Conservation (phyloP, 2,329 filamentous ascomycete genomes). For the Alternaria triticina region DNA sequence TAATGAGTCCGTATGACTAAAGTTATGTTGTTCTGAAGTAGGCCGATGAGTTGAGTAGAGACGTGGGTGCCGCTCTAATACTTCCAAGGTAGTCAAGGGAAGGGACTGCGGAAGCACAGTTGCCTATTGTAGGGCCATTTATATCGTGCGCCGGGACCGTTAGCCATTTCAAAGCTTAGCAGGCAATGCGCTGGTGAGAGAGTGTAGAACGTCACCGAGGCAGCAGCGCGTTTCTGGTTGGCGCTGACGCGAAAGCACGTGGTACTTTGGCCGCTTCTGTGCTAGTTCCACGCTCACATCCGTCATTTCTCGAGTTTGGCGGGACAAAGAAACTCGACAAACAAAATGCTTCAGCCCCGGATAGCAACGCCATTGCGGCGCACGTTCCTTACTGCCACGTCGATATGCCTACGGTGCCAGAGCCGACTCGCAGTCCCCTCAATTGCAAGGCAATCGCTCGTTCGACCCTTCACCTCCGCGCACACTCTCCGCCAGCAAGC, state of each 20-base stretch:
- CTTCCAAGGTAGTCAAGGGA: background rate
- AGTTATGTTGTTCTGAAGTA: background rate
- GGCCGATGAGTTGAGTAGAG: background rate
- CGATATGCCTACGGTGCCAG: constrained; percentile 26
- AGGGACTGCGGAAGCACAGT: background rate
- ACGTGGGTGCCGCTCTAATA: background rate
- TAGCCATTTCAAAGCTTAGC: background rate
- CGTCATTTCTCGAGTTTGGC: constrained; percentile 15
- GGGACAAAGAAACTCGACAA: constrained; percentile 8
- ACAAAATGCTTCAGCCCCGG: constrained; percentile 42
- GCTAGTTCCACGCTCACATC: constrained; percentile 21
- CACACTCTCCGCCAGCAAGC: constrained; percentile 24
- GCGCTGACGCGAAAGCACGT: constrained; percentile 31
- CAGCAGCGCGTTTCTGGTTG: constrained; percentile 20
- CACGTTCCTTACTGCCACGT: constrained; percentile 15
- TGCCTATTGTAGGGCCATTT: background rate
- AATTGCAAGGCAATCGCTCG: constrained; percentile 15
- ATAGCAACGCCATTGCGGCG: constrained; percentile 28
- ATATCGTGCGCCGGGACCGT: background rate
- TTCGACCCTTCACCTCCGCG: constrained; percentile 36
- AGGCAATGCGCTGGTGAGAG: constrained; percentile 8
- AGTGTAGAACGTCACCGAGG: constrained; percentile 13
- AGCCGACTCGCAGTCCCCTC: constrained; percentile 11
- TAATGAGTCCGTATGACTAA: background rate
- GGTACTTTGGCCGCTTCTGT: constrained; percentile 12